Conservation (phyloP, 352 stramenopile genomes). For the Phytophthora cajani region DNA sequence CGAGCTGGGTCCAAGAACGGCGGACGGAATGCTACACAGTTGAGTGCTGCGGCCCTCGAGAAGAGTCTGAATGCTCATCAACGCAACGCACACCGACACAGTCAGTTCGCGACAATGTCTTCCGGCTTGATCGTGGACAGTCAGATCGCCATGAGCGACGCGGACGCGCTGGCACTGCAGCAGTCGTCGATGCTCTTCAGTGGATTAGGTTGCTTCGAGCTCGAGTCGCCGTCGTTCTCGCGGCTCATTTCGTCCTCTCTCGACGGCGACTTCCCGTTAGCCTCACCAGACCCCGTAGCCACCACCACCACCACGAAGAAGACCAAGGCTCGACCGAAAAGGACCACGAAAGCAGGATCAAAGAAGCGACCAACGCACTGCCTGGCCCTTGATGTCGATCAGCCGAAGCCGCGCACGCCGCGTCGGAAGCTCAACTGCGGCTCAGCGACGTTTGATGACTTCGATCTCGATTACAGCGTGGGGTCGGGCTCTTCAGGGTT, state of each 20-base stretch:
- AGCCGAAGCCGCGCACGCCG: constrained; percentile 71
- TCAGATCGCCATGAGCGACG: constrained; percentile 38
- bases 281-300: constrained; percentile 19
- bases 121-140: constrained; percentile 38
- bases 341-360: constrained; percentile 17
- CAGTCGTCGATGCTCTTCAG: constrained; percentile 63
- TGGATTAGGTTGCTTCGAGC: constrained; percentile 68
- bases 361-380: constrained; percentile 74
- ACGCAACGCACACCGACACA: constrained; percentile 39
- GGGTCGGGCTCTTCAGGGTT: constrained; percentile 30
- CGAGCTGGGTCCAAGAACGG: constrained; percentile 21
- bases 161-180: constrained; percentile 24
- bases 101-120: constrained; percentile 38
- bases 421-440: constrained; percentile 70
- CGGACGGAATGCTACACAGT: constrained; percentile 14
- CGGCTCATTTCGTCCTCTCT: constrained; percentile 47
- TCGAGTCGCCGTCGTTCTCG: constrained; percentile 75
- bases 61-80: constrained; percentile 46
- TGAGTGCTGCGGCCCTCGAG: constrained; percentile 33
- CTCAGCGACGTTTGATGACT: constrained; percentile 66
- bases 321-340: constrained; percentile 52
- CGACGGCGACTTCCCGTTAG: constrained; percentile 24
- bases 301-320: constrained; percentile 24
- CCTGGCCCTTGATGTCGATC: constrained; percentile 59
- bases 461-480: constrained; percentile 42